Evolutionary conservation across 805 yeast species (phyloP), one percentile per base, ranked within the genome.

Genomic region (Candida insectalens): DNA sequence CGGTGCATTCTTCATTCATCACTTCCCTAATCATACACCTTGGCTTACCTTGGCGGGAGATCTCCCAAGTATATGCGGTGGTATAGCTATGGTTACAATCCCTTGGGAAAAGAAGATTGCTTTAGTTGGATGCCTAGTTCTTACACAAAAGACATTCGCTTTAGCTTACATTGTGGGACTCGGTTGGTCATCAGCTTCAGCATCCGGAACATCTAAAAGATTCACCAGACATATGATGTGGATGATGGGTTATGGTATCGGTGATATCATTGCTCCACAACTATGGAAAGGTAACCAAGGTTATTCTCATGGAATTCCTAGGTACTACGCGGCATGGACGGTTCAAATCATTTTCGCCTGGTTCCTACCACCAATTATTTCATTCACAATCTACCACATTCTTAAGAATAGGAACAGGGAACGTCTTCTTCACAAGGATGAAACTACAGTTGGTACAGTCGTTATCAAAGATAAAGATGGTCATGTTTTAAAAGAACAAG

Each of bases 221-320:
- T 36, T 69, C 6, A 60, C 67, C 1, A 63, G 77, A 51, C 66
- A 65, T 39, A 69, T 63, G 12, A 44, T 69, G 41, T 51, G 64
- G 15, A 62, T 71, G 71, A 51, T 61, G n/a, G 60, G 60, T 14
- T 72, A 67, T 37, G 57, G 69, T 37, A 40, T 71, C 32, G 58
- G 72, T 6, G 73, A 74, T 42, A 60, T 73, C 23, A 64, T 72
- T 19, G 65, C 75, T 4, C 77, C 79, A 3, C 79, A 72, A 46
- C 45, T 73, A 23, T 74, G 77, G 77, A 59, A 61, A 46, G 57
- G 43, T 6, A 53, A 44, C n/a, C 69, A 67, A 42, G 61, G 63
- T 6, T n/a, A n/a, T n/a, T n/a, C n/a, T n/a, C n/a, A n/a, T n/a
- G n/a, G n/a, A n/a, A n/a, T n/a, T n/a, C 78, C 79, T 31, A 52